Base-by-base conservation (phyloP, 2,329 filamentous ascomycete genomes). In the Aspergillus tamarii region DNA sequence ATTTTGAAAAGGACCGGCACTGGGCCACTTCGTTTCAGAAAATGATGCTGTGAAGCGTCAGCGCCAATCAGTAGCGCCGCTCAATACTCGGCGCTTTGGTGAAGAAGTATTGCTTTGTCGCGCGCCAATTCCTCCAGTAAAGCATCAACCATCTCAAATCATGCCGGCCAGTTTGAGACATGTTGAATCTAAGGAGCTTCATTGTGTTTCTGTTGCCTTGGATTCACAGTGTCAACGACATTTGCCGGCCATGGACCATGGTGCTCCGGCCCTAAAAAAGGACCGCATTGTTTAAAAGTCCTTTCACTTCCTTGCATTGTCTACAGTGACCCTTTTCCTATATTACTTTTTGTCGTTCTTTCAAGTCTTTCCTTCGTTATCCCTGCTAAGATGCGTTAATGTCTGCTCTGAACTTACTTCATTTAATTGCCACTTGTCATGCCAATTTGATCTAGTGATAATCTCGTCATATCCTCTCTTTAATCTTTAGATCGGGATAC, bases 61-160 rank as follows among this genome's bases (percentile, higher is more conserved):
- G 58, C 46, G 54, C 64, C 64, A 63, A 65, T 65, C 36, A 59
- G 50, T 30, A 5, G 43, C 12, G 19, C 30, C 52, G 52, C 32
- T 23, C 52, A 36, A 5, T 21, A 9, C 7, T 55, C n/a, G 32
- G 32, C 52, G 52, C 32, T 23, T 55, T 55, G 21, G 28, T 26
- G 52, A 34, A 39, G 52, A 14, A 55, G 32, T 1, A 28, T 57
- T 52, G 48, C 52, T 58, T 68, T 68, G 63, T 65, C 66, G 66
- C 66, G 66, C 66, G 66, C 64, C 61, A 65, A 61, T 23, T 57
- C 60, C 48, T 54, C 52, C 46, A 53, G 26, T 57, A 53, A 39
- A 58, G 41, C 60, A 57, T 64, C 66, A 68, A 66, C 61, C 55
- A 41, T 53, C 59, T 30, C 43, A 8, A 11, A 1, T 59, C 52